Evolutionary conservation across 2,329 filamentous ascomycete species (phyloP).

Genomic region (Lachnellula cervina): DNA sequence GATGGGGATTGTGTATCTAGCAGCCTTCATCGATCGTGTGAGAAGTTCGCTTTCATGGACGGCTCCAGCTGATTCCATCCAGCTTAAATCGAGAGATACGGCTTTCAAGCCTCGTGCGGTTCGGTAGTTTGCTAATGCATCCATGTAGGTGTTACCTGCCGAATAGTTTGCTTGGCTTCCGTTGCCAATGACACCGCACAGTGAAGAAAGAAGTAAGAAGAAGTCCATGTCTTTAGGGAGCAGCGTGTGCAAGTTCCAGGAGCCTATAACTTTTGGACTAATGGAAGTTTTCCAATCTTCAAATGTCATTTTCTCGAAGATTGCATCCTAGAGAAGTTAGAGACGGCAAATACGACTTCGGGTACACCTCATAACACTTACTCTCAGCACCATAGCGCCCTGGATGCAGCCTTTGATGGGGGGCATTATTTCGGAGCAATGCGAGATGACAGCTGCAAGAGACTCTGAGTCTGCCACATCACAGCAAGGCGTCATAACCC

Average conservation of each 20-base stretch:
- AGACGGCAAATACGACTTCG: no score
- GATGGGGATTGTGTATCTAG: neutral
- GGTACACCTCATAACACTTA: neutral
- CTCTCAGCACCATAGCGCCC: conserved; percentile 40
- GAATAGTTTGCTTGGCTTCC: conserved; percentile 7
- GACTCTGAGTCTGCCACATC: conserved; percentile 40
- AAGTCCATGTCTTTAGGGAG: conserved; percentile 32
- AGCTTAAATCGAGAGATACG: conserved; percentile 5
- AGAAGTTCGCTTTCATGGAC: neutral
- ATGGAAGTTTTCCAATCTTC: conserved; percentile 32
- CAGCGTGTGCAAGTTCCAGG: conserved; percentile 12
- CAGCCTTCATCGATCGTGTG: conserved; percentile 28
- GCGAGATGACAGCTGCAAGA: neutral
- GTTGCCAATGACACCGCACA: conserved; percentile 18
- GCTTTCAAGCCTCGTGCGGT: conserved; percentile 3
- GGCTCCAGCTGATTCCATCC: neutral
- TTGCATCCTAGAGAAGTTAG: conserved; percentile 15
- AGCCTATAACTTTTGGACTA: conserved; percentile 29
- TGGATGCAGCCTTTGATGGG: conserved; percentile 41
- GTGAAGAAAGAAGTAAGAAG: conserved; percentile 35
- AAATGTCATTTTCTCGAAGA: conserved; percentile 31
- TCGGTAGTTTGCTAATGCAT: conserved; percentile 7
- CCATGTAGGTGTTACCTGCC: conserved; percentile 26
- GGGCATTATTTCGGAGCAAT: conserved; percentile 5
- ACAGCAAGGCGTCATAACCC: conserved; percentile 42